phyloP scores from a whole-genome alignment of 2,329 filamentous ascomycete genomes.

The Colletotrichum sublineola region DNA sequence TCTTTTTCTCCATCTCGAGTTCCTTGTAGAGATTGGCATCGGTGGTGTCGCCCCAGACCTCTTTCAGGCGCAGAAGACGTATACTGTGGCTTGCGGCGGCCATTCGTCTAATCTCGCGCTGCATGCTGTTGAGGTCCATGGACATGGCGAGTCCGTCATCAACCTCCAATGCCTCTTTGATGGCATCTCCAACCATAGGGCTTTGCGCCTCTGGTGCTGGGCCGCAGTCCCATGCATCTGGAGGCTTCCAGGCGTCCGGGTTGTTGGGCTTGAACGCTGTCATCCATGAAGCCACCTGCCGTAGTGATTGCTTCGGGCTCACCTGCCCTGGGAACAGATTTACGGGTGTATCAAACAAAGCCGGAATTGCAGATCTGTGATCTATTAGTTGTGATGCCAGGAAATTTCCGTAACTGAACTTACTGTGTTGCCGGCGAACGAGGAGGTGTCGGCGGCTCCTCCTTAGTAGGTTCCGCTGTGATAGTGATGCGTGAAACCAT shows the following conservation, averaged over 20 bases:
- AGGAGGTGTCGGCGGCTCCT: constrained; percentile 48
- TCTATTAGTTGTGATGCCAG: constrained; percentile 6
- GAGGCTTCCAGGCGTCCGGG: constrained; percentile 60
- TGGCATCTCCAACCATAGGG: constrained; percentile 43
- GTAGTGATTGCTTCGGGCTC: constrained; percentile 23
- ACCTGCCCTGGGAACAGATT: constrained; percentile 38
- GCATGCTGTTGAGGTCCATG: constrained; percentile 54
- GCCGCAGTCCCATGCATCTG: constrained; percentile 58
- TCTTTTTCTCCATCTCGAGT: constrained; percentile 67
- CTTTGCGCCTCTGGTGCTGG: constrained; percentile 45
- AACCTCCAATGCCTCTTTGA: constrained; percentile 41
- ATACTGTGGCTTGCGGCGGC: constrained; percentile 64
- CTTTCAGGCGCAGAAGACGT: constrained; percentile 68
- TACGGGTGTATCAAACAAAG: constrained; percentile 37
- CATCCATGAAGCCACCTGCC: constrained; percentile 41
- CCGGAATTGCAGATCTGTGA: constrained; percentile 3
- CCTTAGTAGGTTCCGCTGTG: constrained; percentile 48
- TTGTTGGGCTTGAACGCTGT: constrained; percentile 51
- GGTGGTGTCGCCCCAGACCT: constrained; percentile 60
- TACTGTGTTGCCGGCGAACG: constrained; percentile 50
- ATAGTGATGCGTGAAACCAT: constrained; percentile 55
- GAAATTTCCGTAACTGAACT: constrained; percentile 25
- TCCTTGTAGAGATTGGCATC: constrained; percentile 64
- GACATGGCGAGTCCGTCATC: constrained; percentile 45
- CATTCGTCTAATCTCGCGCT: constrained; percentile 69